These are phyloP conservation scores for Iberis amara DNA, from an alignment of 441 rosid species.

Conservation along the genomic window DNA sequence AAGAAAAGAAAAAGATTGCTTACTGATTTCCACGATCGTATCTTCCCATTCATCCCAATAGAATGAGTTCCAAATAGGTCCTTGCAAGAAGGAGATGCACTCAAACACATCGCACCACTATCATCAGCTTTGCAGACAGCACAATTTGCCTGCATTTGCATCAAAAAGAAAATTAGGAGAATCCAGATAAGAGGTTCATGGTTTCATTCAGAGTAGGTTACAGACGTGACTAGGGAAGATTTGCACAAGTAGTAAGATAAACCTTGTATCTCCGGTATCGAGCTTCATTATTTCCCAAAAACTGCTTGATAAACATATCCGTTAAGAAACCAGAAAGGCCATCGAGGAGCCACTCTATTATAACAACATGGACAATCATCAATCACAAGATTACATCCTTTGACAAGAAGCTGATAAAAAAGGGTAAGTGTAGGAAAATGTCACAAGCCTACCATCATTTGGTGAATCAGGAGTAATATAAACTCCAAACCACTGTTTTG, in stretches of 20 bases:
- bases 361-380: slow-evolving; percentile 29
- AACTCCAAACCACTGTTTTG: slow-evolving; percentile 98
- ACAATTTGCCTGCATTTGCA: slow-evolving; percentile 70
- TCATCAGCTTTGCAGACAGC: slow-evolving; percentile 96
- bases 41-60: slow-evolving; percentile 82
- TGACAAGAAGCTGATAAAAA: slow-evolving; percentile 19
- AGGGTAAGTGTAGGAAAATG: slow-evolving; percentile 13
- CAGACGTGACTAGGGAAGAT: slow-evolving; percentile 15
- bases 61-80: slow-evolving; percentile 83
- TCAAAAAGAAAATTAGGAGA: slow-evolving; percentile 2
- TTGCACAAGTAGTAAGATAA: slow-evolving; percentile 25
- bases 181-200: slow-evolving; percentile 3
- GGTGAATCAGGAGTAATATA: slow-evolving; percentile 76
- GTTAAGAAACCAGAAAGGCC: slow-evolving; percentile 95
- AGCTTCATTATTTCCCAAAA: slow-evolving; percentile 95
- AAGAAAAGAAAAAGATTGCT: slow-evolving; percentile 34
- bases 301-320: slow-evolving; percentile 83
- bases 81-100: slow-evolving; percentile 80
- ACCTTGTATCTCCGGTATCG: slow-evolving; percentile 96
- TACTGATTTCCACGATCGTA: slow-evolving; percentile 97
- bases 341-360: slow-evolving; percentile 93
- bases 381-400: slow-evolving; percentile 17
- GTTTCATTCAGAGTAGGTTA: slow-evolving; percentile 4
- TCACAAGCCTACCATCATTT: slow-evolving; percentile 68
- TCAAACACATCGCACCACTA: slow-evolving; percentile 78